Conservation (phyloP, 129 eudicot species). For the Chrysanthemum seticuspe region DNA sequence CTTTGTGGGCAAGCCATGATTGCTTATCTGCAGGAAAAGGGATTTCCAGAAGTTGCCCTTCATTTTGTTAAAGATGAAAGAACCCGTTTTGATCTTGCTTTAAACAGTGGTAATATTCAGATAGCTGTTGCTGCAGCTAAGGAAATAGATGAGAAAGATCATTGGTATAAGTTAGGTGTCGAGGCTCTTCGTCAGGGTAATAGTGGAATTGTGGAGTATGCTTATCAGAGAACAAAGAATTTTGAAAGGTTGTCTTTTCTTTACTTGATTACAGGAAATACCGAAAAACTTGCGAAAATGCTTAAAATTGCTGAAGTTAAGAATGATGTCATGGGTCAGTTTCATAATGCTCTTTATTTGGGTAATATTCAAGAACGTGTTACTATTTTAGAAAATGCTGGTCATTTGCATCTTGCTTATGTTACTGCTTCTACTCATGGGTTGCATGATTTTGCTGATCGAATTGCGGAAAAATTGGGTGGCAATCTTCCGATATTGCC, state of each 20-base stretch:
- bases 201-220: slow-evolving; percentile 50
- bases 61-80: slow-evolving; percentile 6
- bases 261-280: slow-evolving; percentile 43
- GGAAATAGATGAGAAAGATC: slow-evolving; percentile 55
- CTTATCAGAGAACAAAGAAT: slow-evolving; percentile 51
- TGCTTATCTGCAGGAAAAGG: slow-evolving; percentile 51
- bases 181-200: slow-evolving; percentile 64
- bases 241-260: slow-evolving; percentile 51
- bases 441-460: slow-evolving; percentile 37
- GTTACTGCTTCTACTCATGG: slow-evolving; percentile 49
- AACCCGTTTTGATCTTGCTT: neutral
- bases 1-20: slow-evolving; percentile 58
- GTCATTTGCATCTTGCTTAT: slow-evolving; percentile 55
- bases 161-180: slow-evolving; percentile 48
- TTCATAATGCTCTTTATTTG: slow-evolving; percentile 49
- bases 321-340: slow-evolving; percentile 53
- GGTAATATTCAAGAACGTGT: slow-evolving; percentile 46
- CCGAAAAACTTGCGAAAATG: slow-evolving; percentile 44
- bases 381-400: slow-evolving; percentile 42
- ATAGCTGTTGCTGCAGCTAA: slow-evolving; percentile 52
- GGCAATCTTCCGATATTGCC: slow-evolving; percentile 41
- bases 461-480: slow-evolving; percentile 38
- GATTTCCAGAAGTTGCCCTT: slow-evolving; percentile 53
- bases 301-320: slow-evolving; percentile 51
- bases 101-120: slow-evolving; percentile 18